Base-by-base conservation (phyloP, 139 green algal genomes). In the Coccomyxa sp. region DNA sequence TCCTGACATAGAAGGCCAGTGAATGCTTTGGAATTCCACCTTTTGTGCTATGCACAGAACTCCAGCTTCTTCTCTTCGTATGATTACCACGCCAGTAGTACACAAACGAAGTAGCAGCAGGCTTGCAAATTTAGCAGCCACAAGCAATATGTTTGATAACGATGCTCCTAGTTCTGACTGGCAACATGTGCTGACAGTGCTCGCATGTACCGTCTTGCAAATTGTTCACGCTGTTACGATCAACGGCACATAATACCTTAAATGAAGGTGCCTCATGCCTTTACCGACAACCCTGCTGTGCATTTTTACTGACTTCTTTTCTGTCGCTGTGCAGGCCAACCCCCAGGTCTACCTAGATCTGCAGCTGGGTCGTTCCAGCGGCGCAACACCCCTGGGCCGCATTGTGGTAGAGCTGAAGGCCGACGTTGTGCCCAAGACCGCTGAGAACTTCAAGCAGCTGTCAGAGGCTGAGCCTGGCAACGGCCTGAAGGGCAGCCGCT, bases 291-390 rank as follows among this genome's bases (percentile, higher is more conserved):
- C 38, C 38, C 38, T 51, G 38, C 38, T 51, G 38, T 51, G 38
- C 38, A 51, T 11, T 11, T 7, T 51, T 51, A 7, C 38, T 51
- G 38, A 51, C 38, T 51, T 51, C 38, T 7, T 51, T 51, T 51
- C 7, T 51, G 71, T 28, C 58, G 63, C 31, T 17, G 76, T 45
- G 78, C 83, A 89, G 88, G 83, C 77, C 58, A 96, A 96, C 82
- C 93, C 93, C 0, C 79, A 90, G 32, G 94, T 98, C 27, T 98
- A 88, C 82, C 96, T 98, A 76, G 95, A 98, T 91, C 92, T 98
- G n/a, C 85, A 88, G 58, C 89, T 98, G n/a, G 94, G 93, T 15
- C 84, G 91, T 18, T 96, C 94, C 66, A 93, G 90, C 16, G 91
- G 93, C 23, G 92, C 84, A 31, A 88, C 85, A 1, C 89, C 91